A percentile compares a stretch with the other conserved stretches of the same genome.
Conservation (phyloP, 192 early-diverging fungal species). For the Backusella luteola region DNA sequence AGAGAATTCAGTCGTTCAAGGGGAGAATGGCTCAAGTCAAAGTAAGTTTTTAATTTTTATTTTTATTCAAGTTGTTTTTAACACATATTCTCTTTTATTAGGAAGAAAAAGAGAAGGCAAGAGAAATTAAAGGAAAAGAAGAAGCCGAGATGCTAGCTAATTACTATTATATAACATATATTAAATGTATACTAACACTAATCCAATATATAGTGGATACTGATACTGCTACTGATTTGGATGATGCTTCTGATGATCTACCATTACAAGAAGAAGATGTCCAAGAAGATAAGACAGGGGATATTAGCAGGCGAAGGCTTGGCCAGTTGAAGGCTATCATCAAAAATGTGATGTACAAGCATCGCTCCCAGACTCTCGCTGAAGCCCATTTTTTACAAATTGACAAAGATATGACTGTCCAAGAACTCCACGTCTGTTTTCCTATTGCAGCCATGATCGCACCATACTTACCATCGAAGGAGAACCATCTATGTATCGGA, state of each 20-base stretch:
- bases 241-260: background rate
- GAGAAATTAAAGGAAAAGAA: no score
- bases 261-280: background rate
- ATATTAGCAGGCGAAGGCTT: background rate
- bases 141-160: no score
- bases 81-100: no score
- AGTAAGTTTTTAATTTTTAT: no score
- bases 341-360: background rate
- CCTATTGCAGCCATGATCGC: background rate
- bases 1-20: no score
- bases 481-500: background rate
- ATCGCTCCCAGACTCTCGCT: background rate
- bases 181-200: no score
- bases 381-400: background rate
- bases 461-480: background rate
- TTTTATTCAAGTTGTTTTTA: no score
- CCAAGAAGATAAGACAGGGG: background rate
- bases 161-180: no score
- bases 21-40: no score
- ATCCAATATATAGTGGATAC: no score
- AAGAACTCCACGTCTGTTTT: background rate
- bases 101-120: no score
- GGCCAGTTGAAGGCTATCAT: background rate
- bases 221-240: background rate
- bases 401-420: background rate